Evolutionary conservation across 2,329 filamentous ascomycete genomes (phyloP), one percentile per base, ranked within the genome.

Genomic region (Grosmannia serpens): DNA sequence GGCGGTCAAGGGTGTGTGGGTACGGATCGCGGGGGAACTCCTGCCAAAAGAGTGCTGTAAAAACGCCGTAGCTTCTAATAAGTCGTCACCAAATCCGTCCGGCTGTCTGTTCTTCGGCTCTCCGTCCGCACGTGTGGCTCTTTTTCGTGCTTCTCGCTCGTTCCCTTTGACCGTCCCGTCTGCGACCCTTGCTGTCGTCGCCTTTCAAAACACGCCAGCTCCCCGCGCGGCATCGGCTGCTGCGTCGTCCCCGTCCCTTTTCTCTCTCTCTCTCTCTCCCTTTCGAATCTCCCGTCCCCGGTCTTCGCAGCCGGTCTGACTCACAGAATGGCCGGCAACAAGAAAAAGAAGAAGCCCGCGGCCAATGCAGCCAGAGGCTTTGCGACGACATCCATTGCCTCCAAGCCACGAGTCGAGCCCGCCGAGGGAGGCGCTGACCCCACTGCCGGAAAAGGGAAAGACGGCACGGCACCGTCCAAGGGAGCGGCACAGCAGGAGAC

Each of bases 321-420:
- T 27, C 15, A 10, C 63, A 67, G 62, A 64, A 92, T 92, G 88
- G 86, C 87, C 59, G 78, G 75, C 60, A 85, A 78, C 68, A 88
- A 89, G 73, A 96, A 95, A 75, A 96, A 96, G 76, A 95, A 90
- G 78, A 97, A 96, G 81, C 80, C 88, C 58, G 82, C 83, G 29
- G 83, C 86, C 35, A 97, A 96, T 72, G 89, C 91, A 60, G 90
- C 91, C 46, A 82, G 94, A 71, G 94, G 91, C 22, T 95, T 96
- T 74, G 90, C 92, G 63, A 99, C 94, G 6, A 95, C 89, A 15
- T 97, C 92, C 1, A 81, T 95, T 60, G 89, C 91, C 50, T 95
- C 90, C 27, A 95, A 91, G 66, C 79, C 84, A 10, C 81, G 89
- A 69, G 77, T 81, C 52, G 90, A 92, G 61, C 69, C 67, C 47